Evolutionary conservation across 2,329 filamentous ascomycete genomes (phyloP), one percentile per base, ranked within the genome.

Genomic region (Monosporascus ibericus): DNA sequence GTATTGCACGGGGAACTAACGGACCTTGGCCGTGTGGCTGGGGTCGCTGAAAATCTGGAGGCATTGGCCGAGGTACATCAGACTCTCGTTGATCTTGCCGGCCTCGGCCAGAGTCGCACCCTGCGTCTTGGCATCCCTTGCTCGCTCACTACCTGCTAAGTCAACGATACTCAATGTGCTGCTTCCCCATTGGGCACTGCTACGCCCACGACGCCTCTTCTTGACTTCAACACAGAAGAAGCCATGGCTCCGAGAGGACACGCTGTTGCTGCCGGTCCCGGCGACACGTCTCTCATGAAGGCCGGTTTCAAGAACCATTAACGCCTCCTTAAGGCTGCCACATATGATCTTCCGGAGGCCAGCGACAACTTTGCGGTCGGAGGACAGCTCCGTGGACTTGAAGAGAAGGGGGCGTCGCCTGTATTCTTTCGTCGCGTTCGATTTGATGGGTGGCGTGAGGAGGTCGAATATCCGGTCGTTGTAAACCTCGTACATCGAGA

Each of bases 401-500:
- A 96, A 99, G 0, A 96, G 76, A 2, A 99, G 73, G 0, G 90
- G 85, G 27, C 92, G 83, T n/a, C 94, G 84, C 48, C 85, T 79
- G 58, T 79, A 77, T 53, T 90, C 86, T 61, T 89, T 90, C 2
- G 83, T 86, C 5, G 78, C 77, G 37, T 79, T 79, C 0, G 77
- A 77, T 56, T 80, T 80, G 22, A 76, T 71, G 3, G 81, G 79
- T 0, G 82, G 81, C 0, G 87, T 88, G 1, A 99, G 76, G 0
- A 99, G 82, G 64, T 99, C 94, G 68, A 95, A 97, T 59, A 99
- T 97, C 37, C 92, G 86, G 71, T 99, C 92, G 65, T 99, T 99
- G 75, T 99, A 96, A 1, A 99, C 92, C 69, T 99, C 94, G 70
- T 97, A 97, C 92, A 99, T 99, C 50, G 91, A 96, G 22, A 99